phyloP scores from a whole-genome alignment of 2,329 filamentous ascomycete genomes.

The Cryoendolithus antarcticus region DNA sequence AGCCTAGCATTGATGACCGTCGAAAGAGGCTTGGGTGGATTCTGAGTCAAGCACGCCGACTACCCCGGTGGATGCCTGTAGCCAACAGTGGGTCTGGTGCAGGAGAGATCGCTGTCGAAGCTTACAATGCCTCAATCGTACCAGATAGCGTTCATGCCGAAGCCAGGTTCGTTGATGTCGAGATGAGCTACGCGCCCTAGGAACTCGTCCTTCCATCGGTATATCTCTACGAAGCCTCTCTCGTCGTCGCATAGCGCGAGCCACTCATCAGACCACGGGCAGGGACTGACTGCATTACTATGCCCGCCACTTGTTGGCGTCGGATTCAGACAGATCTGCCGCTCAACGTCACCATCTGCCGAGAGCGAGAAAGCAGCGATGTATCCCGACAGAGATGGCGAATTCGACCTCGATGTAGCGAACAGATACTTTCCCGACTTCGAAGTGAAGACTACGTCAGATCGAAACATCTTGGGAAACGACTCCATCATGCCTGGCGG shows the following conservation, averaged over 20 bases:
- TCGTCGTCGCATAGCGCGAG: slow-evolving; percentile 82
- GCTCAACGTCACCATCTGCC: slow-evolving; percentile 55
- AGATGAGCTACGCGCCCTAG: slow-evolving; percentile 64
- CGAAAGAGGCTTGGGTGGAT: too few relatives aligned
- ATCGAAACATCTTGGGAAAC: slow-evolving; percentile 60
- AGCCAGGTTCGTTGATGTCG: slow-evolving; percentile 73
- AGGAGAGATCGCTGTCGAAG: too few relatives aligned
- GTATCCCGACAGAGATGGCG: slow-evolving; percentile 65
- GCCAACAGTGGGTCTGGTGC: too few relatives aligned
- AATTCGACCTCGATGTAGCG: slow-evolving; percentile 70
- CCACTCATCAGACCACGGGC: slow-evolving; percentile 78
- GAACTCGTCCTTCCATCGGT: slow-evolving; percentile 74
- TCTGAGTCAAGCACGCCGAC: too few relatives aligned
- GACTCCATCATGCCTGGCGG: slow-evolving; percentile 51
- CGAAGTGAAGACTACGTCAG: slow-evolving; percentile 68
- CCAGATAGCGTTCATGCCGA: slow-evolving; percentile 96
- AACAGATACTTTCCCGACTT: slow-evolving; percentile 64
- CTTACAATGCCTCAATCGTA: slow-evolving; percentile 32
- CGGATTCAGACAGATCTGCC: slow-evolving; percentile 68
- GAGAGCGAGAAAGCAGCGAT: slow-evolving; percentile 66
- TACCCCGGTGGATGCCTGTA: too few relatives aligned
- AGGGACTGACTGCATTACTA: slow-evolving; percentile 76
- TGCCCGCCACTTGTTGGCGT: slow-evolving; percentile 81
- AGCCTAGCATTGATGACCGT: too few relatives aligned
- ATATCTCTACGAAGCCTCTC: slow-evolving; percentile 77